Evolutionary conservation across 345 rosid species (phyloP), one percentile per base, ranked within the genome.

Genomic region (Acer campestre): DNA sequence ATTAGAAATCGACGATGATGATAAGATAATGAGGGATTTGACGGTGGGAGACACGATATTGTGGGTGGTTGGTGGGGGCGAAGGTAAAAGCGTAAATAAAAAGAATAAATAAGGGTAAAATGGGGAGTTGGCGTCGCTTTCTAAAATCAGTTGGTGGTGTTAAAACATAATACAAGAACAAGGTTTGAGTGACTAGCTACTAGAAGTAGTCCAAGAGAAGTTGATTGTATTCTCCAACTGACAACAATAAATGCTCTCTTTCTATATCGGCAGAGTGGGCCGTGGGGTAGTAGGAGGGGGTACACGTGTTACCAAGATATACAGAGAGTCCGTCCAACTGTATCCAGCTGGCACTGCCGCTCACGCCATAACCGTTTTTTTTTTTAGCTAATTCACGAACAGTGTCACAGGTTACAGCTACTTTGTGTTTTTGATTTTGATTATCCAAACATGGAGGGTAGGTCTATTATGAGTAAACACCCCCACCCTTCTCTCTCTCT

Each of bases 271-370:
- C 48, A 63, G 17, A 46, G 23, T 4, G 20, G 16, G 12, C 46
- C 3, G 23, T 4, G 20, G 16, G 12, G 61, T 6, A 46, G 31
- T 31, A 31, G 6, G 38, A 31, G 7, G 31, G 29, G 40, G 42
- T 31, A 75, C 62, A 75, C 55, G 71, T 40, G 63, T 14, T 51
- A 64, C 20, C 1, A 29, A 20, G 2, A 53, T 42, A 68, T 53
- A 48, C 31, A 62, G 79, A 62, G 16, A 72, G 25, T 42, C 20
- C 65, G 64, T 72, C 75, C 78, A 81, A 74, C 79, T 70, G 68
- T 63, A 31, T 63, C 81, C 84, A 81, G 84, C 84, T 77, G 84
- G 72, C 80, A 14, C 46, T 59, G 78, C 70, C 6, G 44, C 6
- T 68, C 70, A 70, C 75, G 75, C 38, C 58, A 77, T 77, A 70